phyloP scores from a whole-genome alignment of 441 rosid genomes.

The Pelargonium citronellum region DNA sequence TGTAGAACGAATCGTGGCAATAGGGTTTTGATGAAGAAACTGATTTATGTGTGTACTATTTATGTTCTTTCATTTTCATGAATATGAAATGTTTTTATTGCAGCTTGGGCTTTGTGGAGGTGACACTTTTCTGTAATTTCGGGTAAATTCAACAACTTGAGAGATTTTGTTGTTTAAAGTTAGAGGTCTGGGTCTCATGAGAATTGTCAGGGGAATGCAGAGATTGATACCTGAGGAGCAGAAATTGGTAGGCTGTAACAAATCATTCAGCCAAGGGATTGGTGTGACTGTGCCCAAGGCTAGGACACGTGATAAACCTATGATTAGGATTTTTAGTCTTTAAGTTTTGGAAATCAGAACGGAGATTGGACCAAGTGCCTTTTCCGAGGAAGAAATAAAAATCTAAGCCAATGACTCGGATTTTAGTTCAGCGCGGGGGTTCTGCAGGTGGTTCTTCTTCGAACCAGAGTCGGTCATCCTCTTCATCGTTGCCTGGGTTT shows the following conservation, averaged over 20 bases:
- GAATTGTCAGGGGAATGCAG: constrained; percentile 98
- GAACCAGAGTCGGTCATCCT: constrained; percentile 48
- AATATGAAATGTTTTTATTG: constrained; percentile 38
- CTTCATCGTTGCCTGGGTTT: constrained; percentile 32
- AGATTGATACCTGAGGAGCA: constrained; percentile 63
- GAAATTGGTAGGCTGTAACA: constrained; percentile 65
- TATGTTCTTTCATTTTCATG: constrained; percentile 23
- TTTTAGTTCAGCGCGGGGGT: constrained; percentile 86
- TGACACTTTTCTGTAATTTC: constrained; percentile 30
- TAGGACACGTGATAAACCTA: constrained; percentile 72
- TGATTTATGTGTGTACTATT: neutral
- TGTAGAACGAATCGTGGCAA: too few relatives aligned
- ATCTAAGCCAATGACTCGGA: constrained; percentile 63
- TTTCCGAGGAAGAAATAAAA: constrained; percentile 17
- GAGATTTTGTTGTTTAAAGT: constrained; percentile 58
- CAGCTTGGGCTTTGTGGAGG: constrained; percentile 51
- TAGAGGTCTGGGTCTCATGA: constrained; percentile 78
- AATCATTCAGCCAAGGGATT: constrained; percentile 75
- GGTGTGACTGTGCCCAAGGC: constrained; percentile 78
- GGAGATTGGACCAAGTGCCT: constrained; percentile 17
- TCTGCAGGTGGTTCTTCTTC: constrained; percentile 67
- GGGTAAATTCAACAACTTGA: constrained; percentile 43
- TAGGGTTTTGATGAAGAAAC: constrained; percentile 12
- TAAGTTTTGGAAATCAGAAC: constrained; percentile 30
- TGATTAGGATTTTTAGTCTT: constrained; percentile 35